These are phyloP conservation scores for Aspergillus sclerotioniger DNA, from an alignment of 495 filamentous ascomycete genomes.

Conservation along the genomic window DNA sequence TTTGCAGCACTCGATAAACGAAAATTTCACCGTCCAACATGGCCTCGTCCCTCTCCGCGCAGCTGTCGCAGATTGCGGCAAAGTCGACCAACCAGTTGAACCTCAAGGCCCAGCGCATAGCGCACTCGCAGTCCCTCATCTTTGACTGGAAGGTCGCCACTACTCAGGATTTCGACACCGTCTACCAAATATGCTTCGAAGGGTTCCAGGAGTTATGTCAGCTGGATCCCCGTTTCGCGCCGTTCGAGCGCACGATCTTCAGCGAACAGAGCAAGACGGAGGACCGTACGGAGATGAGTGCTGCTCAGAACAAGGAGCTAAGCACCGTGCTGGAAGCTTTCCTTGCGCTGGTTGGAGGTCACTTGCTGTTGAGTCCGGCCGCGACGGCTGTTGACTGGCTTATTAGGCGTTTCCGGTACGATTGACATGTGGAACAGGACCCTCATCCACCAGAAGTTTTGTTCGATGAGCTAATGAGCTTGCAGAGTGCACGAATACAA, in stretches of 20 bases:
- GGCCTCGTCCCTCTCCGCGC: constrained; percentile 74
- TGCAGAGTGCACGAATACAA: constrained; percentile 89
- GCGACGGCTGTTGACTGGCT: constrained; percentile 94
- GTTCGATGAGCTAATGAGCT: constrained; percentile 28
- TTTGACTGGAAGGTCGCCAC: constrained; percentile 80
- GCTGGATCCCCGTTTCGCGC: constrained; percentile 71
- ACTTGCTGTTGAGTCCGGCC: constrained; percentile 76
- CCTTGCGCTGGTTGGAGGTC: constrained; percentile 70
- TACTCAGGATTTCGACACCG: constrained; percentile 80
- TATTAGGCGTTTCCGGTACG: constrained; percentile 82
- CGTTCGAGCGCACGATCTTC: constrained; percentile 73
- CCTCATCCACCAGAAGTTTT: constrained; percentile 2
- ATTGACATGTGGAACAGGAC: constrained; percentile 6
- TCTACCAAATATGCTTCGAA: constrained; percentile 82
- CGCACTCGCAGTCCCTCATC: constrained; percentile 88
- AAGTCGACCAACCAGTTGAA: constrained; percentile 78
- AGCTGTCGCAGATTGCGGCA: constrained; percentile 76
- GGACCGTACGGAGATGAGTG: constrained; percentile 81
- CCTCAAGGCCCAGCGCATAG: constrained; percentile 81
- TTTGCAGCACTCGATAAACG: constrained; percentile 16
- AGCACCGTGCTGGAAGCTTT: constrained; percentile 77
- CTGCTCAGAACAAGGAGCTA: constrained; percentile 73
- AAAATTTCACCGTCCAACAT: constrained; percentile 45
- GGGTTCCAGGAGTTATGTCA: constrained; percentile 88
- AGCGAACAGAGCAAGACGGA: constrained; percentile 85